Evolutionary conservation across 1,284 basidiomycete species (phyloP).

Genomic region (Neonothopanus nambi): DNA sequence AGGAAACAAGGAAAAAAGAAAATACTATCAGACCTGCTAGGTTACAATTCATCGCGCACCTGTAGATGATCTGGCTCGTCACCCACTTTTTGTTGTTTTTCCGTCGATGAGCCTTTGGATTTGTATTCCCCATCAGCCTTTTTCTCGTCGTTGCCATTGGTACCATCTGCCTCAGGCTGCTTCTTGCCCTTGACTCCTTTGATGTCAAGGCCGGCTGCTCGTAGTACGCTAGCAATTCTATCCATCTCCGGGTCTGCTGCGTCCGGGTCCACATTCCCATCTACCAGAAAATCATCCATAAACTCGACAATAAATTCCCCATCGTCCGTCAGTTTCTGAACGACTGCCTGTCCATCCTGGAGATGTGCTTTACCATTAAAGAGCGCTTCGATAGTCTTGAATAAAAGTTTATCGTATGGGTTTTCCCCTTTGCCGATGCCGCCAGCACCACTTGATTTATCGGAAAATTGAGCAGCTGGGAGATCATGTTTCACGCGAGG

Average conservation of each 20-base stretch:
- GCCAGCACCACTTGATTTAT: background rate
- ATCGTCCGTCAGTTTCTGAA: conserved; percentile 14
- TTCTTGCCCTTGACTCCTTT: conserved; percentile 24
- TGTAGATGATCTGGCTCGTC: conserved; percentile 20
- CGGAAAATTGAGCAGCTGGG: conserved; percentile 31
- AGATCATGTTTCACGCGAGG: conserved; percentile 50
- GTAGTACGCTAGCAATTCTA: conserved; percentile 7
- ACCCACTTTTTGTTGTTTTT: conserved; percentile 41
- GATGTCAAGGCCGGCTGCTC: conserved; percentile 17
- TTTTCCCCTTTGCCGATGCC: background rate
- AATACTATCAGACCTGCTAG: background rate
- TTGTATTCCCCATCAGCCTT: conserved; percentile 13
- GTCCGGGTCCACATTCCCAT: conserved; percentile 23
- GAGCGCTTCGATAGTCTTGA: conserved; percentile 44
- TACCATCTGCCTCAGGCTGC: background rate
- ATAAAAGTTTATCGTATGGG: conserved; percentile 35
- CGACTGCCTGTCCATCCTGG: conserved; percentile 8
- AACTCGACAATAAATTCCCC: conserved; percentile 17
- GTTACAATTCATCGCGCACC: conserved; percentile 9
- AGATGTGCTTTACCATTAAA: conserved; percentile 24
- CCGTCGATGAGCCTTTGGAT: conserved; percentile 21
- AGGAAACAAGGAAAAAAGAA: background rate
- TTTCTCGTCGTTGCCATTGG: conserved; percentile 1
- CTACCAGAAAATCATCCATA: conserved; percentile 13
- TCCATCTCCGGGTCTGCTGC: conserved; percentile 11